phyloP scores from a whole-genome alignment of 2,329 filamentous ascomycete genomes.

The Diaporthe destruens region DNA sequence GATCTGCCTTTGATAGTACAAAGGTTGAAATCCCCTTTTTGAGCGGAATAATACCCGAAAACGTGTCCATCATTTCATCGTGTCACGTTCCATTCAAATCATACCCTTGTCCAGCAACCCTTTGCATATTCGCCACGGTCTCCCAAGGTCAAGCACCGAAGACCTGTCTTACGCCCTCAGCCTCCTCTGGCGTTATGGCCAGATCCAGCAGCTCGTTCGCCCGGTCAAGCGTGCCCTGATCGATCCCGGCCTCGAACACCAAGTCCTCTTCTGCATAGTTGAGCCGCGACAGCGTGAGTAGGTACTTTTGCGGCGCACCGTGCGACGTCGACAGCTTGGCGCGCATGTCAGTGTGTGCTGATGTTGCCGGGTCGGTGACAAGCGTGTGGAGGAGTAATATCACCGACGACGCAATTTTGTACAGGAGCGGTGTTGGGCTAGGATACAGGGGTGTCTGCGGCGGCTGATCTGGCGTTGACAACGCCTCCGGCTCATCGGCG shows the following conservation, averaged over 20 bases:
- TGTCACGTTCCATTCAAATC: background rate
- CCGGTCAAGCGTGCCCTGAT: conserved; percentile 81
- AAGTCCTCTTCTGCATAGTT: conserved; percentile 85
- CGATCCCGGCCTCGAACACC: conserved; percentile 81
- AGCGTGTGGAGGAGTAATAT: conserved; percentile 65
- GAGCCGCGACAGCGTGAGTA: conserved; percentile 84
- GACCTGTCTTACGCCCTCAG: conserved; percentile 56
- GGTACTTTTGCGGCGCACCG: conserved; percentile 84
- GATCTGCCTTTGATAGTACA: background rate
- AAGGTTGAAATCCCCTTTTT: background rate
- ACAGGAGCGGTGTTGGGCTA: conserved; percentile 50
- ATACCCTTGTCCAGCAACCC: background rate
- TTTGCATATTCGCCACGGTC: background rate
- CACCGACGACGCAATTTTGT: conserved; percentile 61
- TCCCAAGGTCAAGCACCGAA: conserved; percentile 48
- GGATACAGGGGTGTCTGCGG: conserved; percentile 28
- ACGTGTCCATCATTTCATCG: background rate
- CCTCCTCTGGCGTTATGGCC: conserved; percentile 80
- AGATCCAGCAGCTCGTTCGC: conserved; percentile 87
- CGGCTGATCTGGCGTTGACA: background rate
- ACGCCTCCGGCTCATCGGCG: conserved; percentile 25
- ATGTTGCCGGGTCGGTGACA: conserved; percentile 61
- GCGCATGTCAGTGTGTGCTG: conserved; percentile 69
- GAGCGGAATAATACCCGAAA: background rate
- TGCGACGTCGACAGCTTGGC: conserved; percentile 77